phyloP scores from a whole-genome alignment of 768 basidiomycete species.

The Pleurotus pulmonarius region DNA sequence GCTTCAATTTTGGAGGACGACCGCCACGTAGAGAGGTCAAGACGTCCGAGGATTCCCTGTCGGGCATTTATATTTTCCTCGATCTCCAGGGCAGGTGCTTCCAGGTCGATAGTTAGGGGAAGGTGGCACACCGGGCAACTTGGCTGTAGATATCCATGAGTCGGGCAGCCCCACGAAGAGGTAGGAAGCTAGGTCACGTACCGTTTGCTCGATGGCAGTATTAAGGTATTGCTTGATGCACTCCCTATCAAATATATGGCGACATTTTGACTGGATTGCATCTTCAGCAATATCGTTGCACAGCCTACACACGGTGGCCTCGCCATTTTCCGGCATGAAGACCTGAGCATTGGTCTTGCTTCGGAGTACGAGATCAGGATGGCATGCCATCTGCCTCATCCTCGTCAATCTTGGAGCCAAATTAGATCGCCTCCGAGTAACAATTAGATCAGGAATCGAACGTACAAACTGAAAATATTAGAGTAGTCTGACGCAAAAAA shows the following conservation, averaged over 20 bases:
- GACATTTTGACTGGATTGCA: constrained; percentile 90
- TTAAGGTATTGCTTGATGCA: constrained; percentile 94
- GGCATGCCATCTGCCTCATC: constrained; percentile 94
- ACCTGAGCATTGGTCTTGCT: constrained; percentile 73
- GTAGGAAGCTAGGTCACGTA: constrained; percentile 27
- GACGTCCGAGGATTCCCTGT: constrained; percentile 91
- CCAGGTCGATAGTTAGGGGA: constrained; percentile 91
- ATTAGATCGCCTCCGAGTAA: not conserved
- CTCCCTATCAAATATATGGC: constrained; percentile 93
- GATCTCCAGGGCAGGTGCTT: constrained; percentile 86
- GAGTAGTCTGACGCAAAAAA: constrained; percentile 61
- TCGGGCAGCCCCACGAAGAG: not conserved
- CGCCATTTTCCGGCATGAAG: constrained; percentile 57
- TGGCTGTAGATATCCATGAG: constrained; percentile 45
- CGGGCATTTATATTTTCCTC: constrained; percentile 57
- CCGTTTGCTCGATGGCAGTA: constrained; percentile 60
- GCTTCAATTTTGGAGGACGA: constrained; percentile 99
- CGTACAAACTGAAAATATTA: constrained; percentile 81
- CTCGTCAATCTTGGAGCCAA: constrained; percentile 69
- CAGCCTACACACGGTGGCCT: constrained; percentile 88
- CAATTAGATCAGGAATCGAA: not conserved
- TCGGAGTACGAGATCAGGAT: constrained; percentile 89
- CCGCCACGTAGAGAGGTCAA: constrained; percentile 87
- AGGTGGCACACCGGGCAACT: constrained; percentile 94
- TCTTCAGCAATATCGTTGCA: constrained; percentile 98